Base-by-base conservation (phyloP, 2,329 filamentous ascomycete genomes). In the Pseudogymnoascus sp. region DNA sequence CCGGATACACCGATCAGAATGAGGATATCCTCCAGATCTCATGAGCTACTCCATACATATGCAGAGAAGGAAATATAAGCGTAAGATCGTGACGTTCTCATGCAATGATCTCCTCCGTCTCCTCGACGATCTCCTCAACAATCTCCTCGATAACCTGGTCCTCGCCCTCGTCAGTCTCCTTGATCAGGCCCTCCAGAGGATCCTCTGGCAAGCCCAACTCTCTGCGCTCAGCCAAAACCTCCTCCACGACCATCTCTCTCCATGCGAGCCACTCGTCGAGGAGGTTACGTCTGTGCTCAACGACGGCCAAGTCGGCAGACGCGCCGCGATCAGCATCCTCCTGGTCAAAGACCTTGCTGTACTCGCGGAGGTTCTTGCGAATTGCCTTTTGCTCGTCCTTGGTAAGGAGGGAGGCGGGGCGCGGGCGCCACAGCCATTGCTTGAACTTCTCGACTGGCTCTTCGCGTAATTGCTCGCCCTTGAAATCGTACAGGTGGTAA, bases 301-400 rank as follows among this genome's bases (percentile, higher is more conserved):
- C 89, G 61, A 99, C 92, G 37, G 93, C 93, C 72, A 93, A 86
- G 79, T 97, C 95, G 71, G 93, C 95, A 63, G 91, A 93, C 66
- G 93, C 93, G 73, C 93, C 93, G 74, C 93, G 92, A 74, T 96
- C 92, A 67, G 89, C 86, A 77, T 99, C 96, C 75, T 96, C 89
- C 78, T 96, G 91, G 70, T 99, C 95, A 76, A 99, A 99, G 68
- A 90, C 82, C 74, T 91, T 90, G 76, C 88, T 91, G 85, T 97
- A 99, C 78, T 97, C 95, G 70, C 93, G 90, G 63, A 99, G 87
- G 79, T 97, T 99, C 86, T 96, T 97, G 80, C 96, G 93, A 72
- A 97, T 91, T 72, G 89, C 85, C 83, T 97, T 96, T 81, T 97
- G 95, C 81, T 99, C 93, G 67, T 97, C 93, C 80, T 96, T 96